Evolutionary conservation across 352 stramenopile species (phyloP).

Genomic region (Globisporangium cylindrosporum): DNA sequence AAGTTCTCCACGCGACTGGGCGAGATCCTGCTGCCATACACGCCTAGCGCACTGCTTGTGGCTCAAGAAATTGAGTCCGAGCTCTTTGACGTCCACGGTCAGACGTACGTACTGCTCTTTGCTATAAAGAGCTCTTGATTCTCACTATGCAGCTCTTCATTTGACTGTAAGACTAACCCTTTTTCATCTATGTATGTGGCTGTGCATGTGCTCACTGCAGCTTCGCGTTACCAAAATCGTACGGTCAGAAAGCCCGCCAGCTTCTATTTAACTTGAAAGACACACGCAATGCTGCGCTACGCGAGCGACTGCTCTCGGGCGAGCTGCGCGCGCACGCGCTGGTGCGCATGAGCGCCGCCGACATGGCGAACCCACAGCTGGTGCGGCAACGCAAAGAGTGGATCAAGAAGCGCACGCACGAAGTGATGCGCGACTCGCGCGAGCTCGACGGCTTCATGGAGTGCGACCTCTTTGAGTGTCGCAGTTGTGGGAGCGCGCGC

Average conservation of each 20-base stretch:
- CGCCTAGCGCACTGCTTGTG: conserved; percentile 38
- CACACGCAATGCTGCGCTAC: conserved; percentile 57
- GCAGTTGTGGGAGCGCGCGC: conserved; percentile 65
- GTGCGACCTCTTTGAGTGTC: conserved; percentile 80
- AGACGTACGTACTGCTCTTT: conserved; percentile 30
- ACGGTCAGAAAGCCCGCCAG: conserved; percentile 75
- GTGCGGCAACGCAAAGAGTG: conserved; percentile 78
- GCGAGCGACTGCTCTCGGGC: conserved; percentile 63
- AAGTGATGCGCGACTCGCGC: conserved; percentile 73
- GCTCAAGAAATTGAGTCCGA: conserved; percentile 56
- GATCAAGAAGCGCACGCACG: conserved; percentile 82
- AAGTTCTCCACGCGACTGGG: conserved; percentile 57
- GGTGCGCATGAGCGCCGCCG: conserved; percentile 71
- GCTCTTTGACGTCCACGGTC: conserved; percentile 55
- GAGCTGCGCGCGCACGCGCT: conserved; percentile 47
- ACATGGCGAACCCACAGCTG: conserved; percentile 87
- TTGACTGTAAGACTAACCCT: neutral
- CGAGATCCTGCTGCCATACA: conserved; percentile 51
- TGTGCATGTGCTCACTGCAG: conserved; percentile 17
- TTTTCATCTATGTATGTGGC: neutral
- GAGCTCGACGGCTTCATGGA: conserved; percentile 70
- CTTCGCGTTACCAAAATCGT: conserved; percentile 69
- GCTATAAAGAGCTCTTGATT: neutral
- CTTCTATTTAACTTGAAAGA: conserved; percentile 86
- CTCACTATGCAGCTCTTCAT: neutral